phyloP scores from a whole-genome alignment of 192 early-diverging fungal species.

The Linderina pennispora region DNA sequence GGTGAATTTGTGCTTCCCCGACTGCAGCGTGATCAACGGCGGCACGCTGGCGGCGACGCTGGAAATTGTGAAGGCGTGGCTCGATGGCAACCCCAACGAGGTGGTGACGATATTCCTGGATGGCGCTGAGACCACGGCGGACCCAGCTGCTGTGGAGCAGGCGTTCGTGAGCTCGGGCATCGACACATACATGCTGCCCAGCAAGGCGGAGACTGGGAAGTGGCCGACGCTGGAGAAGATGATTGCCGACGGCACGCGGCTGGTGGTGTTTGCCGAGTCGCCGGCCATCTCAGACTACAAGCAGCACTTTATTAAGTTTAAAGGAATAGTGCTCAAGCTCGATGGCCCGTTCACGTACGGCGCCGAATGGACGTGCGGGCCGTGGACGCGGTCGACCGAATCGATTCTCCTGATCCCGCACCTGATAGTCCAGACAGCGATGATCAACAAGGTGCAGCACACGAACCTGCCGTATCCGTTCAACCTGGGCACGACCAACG shows the following conservation, averaged over 20 bases:
- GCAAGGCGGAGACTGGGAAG: conserved; percentile 15
- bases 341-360: conserved; percentile 30
- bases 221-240: conserved; percentile 38
- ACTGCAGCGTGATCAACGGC: conserved; percentile 37
- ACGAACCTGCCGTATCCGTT: conserved; percentile 42
- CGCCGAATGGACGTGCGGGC: conserved; percentile 34
- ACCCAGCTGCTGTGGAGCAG: conserved; percentile 20
- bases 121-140: conserved; percentile 13
- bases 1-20: conserved; percentile 32
- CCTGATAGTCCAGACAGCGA: conserved; percentile 34
- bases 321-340: conserved; percentile 20
- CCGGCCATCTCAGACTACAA: conserved; percentile 17
- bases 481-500: conserved; percentile 36
- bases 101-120: conserved; percentile 45
- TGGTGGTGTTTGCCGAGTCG: conserved; percentile 45
- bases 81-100: conserved; percentile 31
- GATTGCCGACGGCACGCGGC: conserved; percentile 25
- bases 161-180: conserved; percentile 28
- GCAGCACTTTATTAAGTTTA: conserved; percentile 35
- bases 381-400: conserved; percentile 25
- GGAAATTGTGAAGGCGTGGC: conserved; percentile 28
- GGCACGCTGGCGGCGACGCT: conserved; percentile 27
- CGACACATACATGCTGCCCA: conserved; percentile 27
- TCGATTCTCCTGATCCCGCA: conserved; percentile 44
- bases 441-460: conserved; percentile 20